A percentile compares a stretch with the other conserved stretches of the same genome.
Conservation (phyloP, 1,139 yeast species). For the Debaryomycetaceae sp. region DNA sequence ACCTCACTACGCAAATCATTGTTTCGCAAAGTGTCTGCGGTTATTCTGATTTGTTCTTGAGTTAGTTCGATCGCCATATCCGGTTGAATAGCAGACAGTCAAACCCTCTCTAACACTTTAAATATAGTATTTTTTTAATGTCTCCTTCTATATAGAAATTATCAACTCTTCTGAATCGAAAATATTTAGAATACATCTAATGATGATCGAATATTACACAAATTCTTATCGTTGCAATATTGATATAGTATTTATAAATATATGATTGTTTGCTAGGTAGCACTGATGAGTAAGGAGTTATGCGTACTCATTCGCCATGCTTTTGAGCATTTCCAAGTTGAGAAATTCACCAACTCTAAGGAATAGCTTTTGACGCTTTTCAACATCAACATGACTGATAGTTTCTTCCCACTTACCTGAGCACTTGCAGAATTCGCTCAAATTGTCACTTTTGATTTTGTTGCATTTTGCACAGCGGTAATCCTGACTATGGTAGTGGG, state of each 20-base stretch:
- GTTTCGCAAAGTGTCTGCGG: conserved; percentile 1
- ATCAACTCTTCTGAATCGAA: background rate
- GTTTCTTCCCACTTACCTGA: conserved; percentile 83
- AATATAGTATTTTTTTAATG: no score
- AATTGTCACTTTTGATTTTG: conserved; percentile 60
- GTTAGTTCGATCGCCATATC: conserved; percentile 14
- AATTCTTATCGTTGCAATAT: background rate
- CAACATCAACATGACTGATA: conserved; percentile 42
- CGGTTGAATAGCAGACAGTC: background rate
- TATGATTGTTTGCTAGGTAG: background rate
- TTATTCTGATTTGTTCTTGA: conserved; percentile 7
- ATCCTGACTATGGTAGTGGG: conserved; percentile 76
- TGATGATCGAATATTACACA: background rate
- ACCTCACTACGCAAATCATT: background rate
- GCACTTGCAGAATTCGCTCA: conserved; percentile 78
- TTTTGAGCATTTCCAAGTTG: conserved; percentile 57
- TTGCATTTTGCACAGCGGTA: conserved; percentile 75
- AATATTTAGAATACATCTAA: background rate
- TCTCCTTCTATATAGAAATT: no score
- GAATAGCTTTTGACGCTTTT: conserved; percentile 46
- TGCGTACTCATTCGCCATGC: conserved; percentile 34
- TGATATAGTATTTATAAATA: background rate
- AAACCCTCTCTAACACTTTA: background rate
- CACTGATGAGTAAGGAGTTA: conserved; percentile 2
- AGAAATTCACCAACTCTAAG: conserved; percentile 58